Percentiles rank a stretch among this genome's conserved stretches.
These are phyloP conservation scores for Gynostemma pentaphyllum DNA, from an alignment of 306 rosid species.

Conservation along the genomic window DNA sequence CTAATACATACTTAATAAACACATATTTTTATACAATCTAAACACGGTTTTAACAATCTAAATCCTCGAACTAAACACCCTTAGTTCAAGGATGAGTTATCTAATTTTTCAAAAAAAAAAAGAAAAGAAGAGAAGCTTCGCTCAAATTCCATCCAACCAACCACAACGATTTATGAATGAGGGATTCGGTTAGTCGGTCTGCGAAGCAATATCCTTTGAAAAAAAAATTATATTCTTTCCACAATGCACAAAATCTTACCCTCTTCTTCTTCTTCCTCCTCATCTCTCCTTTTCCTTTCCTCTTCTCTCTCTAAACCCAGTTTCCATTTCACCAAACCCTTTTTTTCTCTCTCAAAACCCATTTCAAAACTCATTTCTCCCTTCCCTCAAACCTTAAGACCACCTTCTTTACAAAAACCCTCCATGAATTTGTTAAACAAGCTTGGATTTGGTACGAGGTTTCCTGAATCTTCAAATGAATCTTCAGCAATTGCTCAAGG, in stretches of 20 bases:
- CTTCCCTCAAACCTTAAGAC: slow-evolving; percentile 28
- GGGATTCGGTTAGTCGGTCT: no score
- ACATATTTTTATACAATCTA: no score
- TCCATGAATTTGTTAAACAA: slow-evolving; percentile 71
- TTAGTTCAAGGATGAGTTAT: no score
- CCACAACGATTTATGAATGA: neutral
- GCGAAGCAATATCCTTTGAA: slow-evolving; percentile 12
- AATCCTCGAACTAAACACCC: no score
- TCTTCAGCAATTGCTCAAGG: slow-evolving; percentile 59
- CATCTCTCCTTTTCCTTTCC: slow-evolving; percentile 17
- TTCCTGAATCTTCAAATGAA: slow-evolving; percentile 32
- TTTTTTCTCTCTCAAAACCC: slow-evolving; percentile 28
- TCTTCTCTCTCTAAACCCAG: slow-evolving; percentile 24
- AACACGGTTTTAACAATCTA: no score
- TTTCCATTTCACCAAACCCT: slow-evolving; percentile 14
- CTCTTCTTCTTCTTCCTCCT: slow-evolving; percentile 14
- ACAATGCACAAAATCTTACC: slow-evolving; percentile 38
- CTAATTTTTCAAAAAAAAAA: no score
- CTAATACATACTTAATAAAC: no score
- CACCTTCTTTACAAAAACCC: slow-evolving; percentile 21
- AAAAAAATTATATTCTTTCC: neutral
- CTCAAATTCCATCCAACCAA: no score
- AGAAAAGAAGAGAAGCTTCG: no score
- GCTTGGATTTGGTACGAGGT: slow-evolving; percentile 61
- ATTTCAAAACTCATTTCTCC: slow-evolving; percentile 19